phyloP scores from a whole-genome alignment of 768 basidiomycete genomes.

The Auriscalpium vulgare region DNA sequence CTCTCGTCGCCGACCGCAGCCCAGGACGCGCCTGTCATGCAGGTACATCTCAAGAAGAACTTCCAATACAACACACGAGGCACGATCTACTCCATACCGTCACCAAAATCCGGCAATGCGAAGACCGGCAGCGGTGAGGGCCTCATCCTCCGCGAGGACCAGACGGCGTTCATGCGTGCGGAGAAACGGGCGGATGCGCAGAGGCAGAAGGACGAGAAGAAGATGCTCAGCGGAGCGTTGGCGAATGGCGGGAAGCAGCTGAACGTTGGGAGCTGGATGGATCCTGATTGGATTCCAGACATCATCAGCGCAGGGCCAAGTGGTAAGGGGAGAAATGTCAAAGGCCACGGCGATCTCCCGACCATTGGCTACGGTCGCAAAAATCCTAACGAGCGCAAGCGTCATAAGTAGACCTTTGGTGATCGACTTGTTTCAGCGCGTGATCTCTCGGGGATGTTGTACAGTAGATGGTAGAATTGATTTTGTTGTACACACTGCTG shows the following conservation, averaged over 20 bases:
- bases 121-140: conserved; percentile 79
- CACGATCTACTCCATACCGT: conserved; percentile 86
- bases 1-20: conserved; percentile 58
- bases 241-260: conserved; percentile 40
- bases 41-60: conserved; percentile 91
- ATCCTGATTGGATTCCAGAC: conserved; percentile 90
- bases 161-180: conserved; percentile 78
- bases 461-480: conserved; percentile 14
- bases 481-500: neutral
- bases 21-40: conserved; percentile 57
- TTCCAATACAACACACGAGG: conserved; percentile 92
- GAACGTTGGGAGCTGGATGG: conserved; percentile 78
- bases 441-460: neutral
- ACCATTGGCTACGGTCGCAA: conserved; percentile 78
- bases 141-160: conserved; percentile 88
- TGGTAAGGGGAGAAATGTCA: conserved; percentile 60
- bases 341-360: conserved; percentile 60
- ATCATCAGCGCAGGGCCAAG: conserved; percentile 60
- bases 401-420: conserved; percentile 33
- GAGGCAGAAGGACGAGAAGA: conserved; percentile 69
- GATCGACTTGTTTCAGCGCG: neutral
- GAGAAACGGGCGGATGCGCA: conserved; percentile 70
- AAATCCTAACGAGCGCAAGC: conserved; percentile 82
- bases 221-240: conserved; percentile 54
- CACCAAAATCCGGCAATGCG: conserved; percentile 81